These are phyloP conservation scores for Nothophaeocryptopus gaeumannii DNA, from an alignment of 2,329 filamentous ascomycete genomes.

Conservation along the genomic window DNA sequence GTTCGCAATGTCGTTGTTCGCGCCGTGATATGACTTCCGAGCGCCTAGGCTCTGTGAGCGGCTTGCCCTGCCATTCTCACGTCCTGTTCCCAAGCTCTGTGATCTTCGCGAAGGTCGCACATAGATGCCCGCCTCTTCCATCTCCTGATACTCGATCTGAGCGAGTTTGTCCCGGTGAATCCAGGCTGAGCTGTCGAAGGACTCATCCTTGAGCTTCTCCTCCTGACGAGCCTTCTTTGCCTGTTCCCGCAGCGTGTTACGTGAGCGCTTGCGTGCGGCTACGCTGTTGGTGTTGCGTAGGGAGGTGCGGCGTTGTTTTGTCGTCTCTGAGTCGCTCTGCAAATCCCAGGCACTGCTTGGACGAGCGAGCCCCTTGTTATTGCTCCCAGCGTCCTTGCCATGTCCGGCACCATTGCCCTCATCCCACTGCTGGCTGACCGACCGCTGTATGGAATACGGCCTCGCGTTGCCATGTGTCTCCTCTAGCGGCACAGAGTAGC, in stretches of 20 bases:
- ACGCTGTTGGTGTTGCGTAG: constrained; percentile 22
- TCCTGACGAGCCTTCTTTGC: constrained; percentile 15
- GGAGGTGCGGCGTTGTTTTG: constrained; percentile 25
- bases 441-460: constrained; percentile 3
- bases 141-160: constrained; percentile 74
- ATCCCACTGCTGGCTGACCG: constrained; percentile 5
- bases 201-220: constrained; percentile 2
- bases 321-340: constrained; percentile 29
- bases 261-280: constrained; percentile 29
- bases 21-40: constrained; percentile 18
- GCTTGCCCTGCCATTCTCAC: constrained; percentile 45
- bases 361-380: constrained; percentile 12
- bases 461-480: constrained; percentile 24
- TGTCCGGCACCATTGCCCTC: not conserved
- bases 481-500: constrained; percentile 24
- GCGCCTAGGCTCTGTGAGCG: constrained; percentile 30
- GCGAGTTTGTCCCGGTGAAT: constrained; percentile 83
- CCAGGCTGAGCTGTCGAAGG: constrained; percentile 67
- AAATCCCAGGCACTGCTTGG: constrained; percentile 22
- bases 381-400: constrained; percentile 1
- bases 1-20: constrained; percentile 18
- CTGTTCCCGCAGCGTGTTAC: constrained; percentile 26
- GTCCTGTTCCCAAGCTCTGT: constrained; percentile 36
- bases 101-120: constrained; percentile 55
- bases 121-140: constrained; percentile 72